Conservation (phyloP, 805 yeast species). For the Hanseniaspora meyeri region DNA sequence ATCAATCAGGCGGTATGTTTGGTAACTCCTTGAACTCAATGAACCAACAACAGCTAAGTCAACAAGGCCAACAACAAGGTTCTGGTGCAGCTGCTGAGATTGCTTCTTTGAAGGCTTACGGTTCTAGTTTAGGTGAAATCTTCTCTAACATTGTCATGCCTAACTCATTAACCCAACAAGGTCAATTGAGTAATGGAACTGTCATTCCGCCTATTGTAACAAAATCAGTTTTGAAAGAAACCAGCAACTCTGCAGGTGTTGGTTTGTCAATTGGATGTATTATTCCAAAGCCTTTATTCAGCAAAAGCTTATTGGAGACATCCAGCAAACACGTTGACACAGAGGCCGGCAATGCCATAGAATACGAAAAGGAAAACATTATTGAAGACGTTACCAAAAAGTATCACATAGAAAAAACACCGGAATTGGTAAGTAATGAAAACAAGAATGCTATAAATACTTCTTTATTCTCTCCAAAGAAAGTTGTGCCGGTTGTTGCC, state of each 20-base stretch:
- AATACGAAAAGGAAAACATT: neutral
- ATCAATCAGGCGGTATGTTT: slow-evolving; percentile 16
- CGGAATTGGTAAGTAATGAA: neutral
- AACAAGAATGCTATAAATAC: neutral
- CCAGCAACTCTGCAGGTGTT: neutral
- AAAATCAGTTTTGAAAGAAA: slow-evolving; percentile 1
- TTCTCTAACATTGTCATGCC: slow-evolving; percentile 34
- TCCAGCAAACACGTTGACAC: neutral
- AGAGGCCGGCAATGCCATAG: neutral
- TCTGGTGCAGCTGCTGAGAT: neutral
- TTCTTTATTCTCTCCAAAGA: slow-evolving; percentile 11
- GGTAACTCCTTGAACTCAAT: slow-evolving; percentile 15
- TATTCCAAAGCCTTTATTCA: slow-evolving; percentile 10
- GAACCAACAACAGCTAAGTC: slow-evolving; percentile 25
- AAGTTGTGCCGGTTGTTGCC: neutral
- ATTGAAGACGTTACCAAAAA: slow-evolving; percentile 2
- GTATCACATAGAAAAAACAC: slow-evolving; percentile 12
- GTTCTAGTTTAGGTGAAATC: slow-evolving; percentile 47
- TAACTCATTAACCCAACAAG: slow-evolving; percentile 29
- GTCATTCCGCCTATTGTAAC: slow-evolving; percentile 17
- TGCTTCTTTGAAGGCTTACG: slow-evolving; percentile 50
- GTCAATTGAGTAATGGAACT: slow-evolving; percentile 39
- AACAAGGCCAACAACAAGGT: slow-evolving; percentile 29
- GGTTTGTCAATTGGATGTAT: slow-evolving; percentile 11
- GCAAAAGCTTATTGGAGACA: neutral